These are phyloP conservation scores for Umbelopsis sp. DNA, from an alignment of 192 early-diverging fungal species.

Conservation along the genomic window DNA sequence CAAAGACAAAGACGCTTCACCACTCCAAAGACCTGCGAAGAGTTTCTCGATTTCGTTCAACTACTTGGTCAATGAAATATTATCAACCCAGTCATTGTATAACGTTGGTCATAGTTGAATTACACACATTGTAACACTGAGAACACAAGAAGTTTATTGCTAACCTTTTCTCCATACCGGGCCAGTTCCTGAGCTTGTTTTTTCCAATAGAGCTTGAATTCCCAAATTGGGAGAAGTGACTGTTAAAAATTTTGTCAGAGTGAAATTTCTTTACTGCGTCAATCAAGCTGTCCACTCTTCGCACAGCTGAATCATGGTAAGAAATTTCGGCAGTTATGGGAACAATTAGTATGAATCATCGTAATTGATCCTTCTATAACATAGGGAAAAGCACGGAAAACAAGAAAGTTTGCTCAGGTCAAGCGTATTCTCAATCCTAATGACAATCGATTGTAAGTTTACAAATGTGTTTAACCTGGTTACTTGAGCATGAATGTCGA, in stretches of 20 bases:
- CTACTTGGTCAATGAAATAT: too few relatives aligned
- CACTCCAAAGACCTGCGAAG: too few relatives aligned
- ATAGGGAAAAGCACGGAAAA: constrained; percentile 88
- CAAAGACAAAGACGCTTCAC: too few relatives aligned
- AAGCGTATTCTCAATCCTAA: constrained; percentile 93
- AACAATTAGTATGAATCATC: too few relatives aligned
- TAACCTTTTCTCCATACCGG: too few relatives aligned
- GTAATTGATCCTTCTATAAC: neutral
- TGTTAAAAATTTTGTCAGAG: constrained; percentile 6
- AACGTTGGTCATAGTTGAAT: too few relatives aligned
- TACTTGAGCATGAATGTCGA: constrained; percentile 18
- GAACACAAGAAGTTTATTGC: too few relatives aligned
- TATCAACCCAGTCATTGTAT: too few relatives aligned
- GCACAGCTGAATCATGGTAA: constrained; percentile 1
- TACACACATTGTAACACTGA: too few relatives aligned
- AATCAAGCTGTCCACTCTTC: neutral
- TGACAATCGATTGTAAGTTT: constrained; percentile 83
- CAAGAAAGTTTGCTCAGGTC: constrained; percentile 92
- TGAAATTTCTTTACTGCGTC: neutral
- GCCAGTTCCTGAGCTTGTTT: too few relatives aligned
- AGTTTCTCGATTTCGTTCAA: too few relatives aligned
- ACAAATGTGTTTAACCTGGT: neutral
- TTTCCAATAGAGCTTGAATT: too few relatives aligned
- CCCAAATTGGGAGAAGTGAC: neutral
- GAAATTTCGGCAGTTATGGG: neutral